These are phyloP conservation scores for Asterella californica DNA, from an alignment of 225 moss, liverwort and hornwort genomes.

Conservation along the genomic window DNA sequence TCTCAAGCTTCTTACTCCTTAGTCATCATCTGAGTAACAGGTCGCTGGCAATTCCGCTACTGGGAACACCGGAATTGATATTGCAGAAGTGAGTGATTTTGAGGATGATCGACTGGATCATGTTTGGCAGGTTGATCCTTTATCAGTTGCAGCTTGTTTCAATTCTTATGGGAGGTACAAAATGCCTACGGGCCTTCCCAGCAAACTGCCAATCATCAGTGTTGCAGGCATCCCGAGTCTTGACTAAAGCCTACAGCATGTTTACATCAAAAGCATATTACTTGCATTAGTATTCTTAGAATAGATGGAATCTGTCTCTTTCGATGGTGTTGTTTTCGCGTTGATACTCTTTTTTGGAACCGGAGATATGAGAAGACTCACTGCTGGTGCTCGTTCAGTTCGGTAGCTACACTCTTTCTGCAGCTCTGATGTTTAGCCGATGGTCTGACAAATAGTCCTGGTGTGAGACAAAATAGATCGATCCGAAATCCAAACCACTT, in stretches of 20 bases:
- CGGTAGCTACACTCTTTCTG: too few relatives aligned
- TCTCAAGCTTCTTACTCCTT: constrained; percentile 29
- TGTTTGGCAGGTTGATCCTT: constrained; percentile 69
- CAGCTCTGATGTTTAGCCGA: too few relatives aligned
- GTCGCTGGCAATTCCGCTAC: constrained; percentile 64
- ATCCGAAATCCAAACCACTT: too few relatives aligned
- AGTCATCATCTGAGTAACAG: constrained; percentile 39
- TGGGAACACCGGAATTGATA: constrained; percentile 55
- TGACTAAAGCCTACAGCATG: constrained; percentile 68
- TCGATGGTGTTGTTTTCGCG: constrained; percentile 82
- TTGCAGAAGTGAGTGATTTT: constrained; percentile 58
- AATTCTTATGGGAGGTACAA: constrained; percentile 58
- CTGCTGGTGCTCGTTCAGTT: too few relatives aligned
- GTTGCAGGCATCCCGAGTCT: constrained; percentile 53
- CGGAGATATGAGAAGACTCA: too few relatives aligned
- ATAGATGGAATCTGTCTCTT: constrained; percentile 69
- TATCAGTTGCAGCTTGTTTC: constrained; percentile 50
- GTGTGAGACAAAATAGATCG: too few relatives aligned
- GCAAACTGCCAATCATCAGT: constrained; percentile 79
- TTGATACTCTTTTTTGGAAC: constrained; percentile 42
- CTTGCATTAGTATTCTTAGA: constrained; percentile 71
- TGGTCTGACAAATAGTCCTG: too few relatives aligned
- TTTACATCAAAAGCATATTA: constrained; percentile 72
- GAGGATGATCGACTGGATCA: constrained; percentile 74
- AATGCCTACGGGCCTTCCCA: constrained; percentile 60